Evolutionary conservation across 2,329 filamentous ascomycete genomes (phyloP), one percentile per base, ranked within the genome.

Genomic region (Cytospora piceae): DNA sequence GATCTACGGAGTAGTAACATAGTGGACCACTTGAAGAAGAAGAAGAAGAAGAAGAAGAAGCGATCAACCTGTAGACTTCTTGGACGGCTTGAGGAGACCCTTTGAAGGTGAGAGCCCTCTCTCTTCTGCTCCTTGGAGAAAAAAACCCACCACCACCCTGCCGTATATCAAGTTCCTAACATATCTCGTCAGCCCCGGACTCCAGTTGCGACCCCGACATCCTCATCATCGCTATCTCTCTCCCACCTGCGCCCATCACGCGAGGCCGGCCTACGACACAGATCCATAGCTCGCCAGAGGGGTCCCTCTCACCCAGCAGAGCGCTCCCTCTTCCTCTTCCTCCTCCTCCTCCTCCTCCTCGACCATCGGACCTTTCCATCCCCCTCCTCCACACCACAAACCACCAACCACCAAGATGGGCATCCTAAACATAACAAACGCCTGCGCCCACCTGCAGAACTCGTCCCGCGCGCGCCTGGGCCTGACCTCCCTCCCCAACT

Each of bases 371-470:
- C n/a, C n/a, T n/a, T n/a, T n/a, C 54, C n/a, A 5, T 42, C 27
- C 49, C 54, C 49, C 31, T 7, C 64, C 12, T 49, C 27, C 32
- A 53, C 51, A 46, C 42, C 11, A 54, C 27, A 20, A 60, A 34
- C 61, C 31, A 34, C 9, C 46, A 29, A 6, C 61, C 63, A 2
- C 46, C 69, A 75, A 70, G 61, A 78, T 77, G 76, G 74, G 74
- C 73, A 85, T 97, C 79, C 82, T 86, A 75, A 87, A 90, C 78
- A 85, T 96, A 70, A 85, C 87, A 72, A 82, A 94, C 82, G 87
- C 94, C 79, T 96, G 92, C 84, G 93, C 93, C 71, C 93, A 97
- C 81, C 84, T 97, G 65, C 92, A 95, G 77, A 97, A 97, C 82
- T 92, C 91, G 71, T 90, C 90, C 64, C 88, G 88, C 73, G 92